Percentiles rank a stretch among this genome's conserved stretches.
Conservation (phyloP, 352 stramenopile genomes). For the Phytophthora citricola region DNA sequence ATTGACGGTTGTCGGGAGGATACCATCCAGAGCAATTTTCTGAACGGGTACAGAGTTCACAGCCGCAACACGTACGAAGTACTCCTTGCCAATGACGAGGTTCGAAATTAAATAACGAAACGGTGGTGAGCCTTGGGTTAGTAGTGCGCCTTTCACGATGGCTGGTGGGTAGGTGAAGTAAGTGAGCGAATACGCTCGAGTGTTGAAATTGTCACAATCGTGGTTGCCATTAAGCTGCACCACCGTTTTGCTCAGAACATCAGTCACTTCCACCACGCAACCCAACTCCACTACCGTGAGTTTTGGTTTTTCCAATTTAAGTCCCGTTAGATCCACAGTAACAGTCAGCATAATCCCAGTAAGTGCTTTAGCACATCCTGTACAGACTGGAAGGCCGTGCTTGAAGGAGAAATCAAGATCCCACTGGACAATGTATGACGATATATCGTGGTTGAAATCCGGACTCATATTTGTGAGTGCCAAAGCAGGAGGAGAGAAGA, state of each 20-base stretch:
- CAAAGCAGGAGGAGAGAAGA: conserved; percentile 85
- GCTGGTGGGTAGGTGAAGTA: conserved; percentile 64
- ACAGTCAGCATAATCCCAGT: conserved; percentile 47
- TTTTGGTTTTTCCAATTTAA: conserved; percentile 28
- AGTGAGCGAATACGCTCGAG: conserved; percentile 54
- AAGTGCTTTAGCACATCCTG: conserved; percentile 50
- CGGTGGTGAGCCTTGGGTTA: conserved; percentile 80
- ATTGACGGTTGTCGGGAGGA: conserved; percentile 92
- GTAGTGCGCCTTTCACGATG: conserved; percentile 53
- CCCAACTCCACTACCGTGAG: conserved; percentile 63
- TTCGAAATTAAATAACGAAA: conserved; percentile 82
- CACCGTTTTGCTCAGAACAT: conserved; percentile 28
- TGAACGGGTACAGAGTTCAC: conserved; percentile 91
- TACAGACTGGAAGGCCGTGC: conserved; percentile 64
- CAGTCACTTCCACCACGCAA: conserved; percentile 50
- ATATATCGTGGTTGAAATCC: conserved; percentile 88
- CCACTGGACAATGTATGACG: conserved; percentile 92
- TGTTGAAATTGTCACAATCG: conserved; percentile 60
- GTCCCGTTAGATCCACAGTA: conserved; percentile 14
- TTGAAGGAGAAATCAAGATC: conserved; percentile 77
- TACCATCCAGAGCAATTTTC: conserved; percentile 78
- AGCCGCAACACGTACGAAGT: conserved; percentile 93
- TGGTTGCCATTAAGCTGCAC: conserved; percentile 29
- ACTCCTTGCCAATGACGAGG: conserved; percentile 73
- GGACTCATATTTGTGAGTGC: conserved; percentile 58